Evolutionary conservation across 1,139 yeast genomes (phyloP).

Genomic region (Lizanozyma gosingica): DNA sequence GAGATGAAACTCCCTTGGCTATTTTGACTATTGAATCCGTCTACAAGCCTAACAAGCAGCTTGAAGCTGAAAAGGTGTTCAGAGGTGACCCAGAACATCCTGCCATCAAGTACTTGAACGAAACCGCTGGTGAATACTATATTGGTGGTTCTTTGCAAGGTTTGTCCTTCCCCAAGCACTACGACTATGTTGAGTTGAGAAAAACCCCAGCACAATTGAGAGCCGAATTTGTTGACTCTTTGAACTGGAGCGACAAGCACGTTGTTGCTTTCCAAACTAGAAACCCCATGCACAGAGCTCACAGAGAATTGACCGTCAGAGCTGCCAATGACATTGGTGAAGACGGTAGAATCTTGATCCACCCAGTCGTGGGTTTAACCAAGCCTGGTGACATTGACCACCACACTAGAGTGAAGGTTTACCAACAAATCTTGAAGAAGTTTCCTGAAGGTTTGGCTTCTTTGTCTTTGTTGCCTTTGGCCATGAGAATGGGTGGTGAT

Average conservation of each 20-base stretch:
- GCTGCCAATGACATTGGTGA: slow-evolving; percentile 60
- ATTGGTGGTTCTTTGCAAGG: slow-evolving; percentile 88
- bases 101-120: slow-evolving; percentile 66
- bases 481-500: slow-evolving; percentile 99
- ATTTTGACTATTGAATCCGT: slow-evolving; percentile 72
- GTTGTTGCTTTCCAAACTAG: slow-evolving; percentile 97
- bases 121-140: slow-evolving; percentile 74
- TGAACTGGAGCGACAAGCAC: slow-evolving; percentile 66
- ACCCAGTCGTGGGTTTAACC: slow-evolving; percentile 95
- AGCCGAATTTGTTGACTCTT: slow-evolving; percentile 57
- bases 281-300: slow-evolving; percentile 98
- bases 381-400: slow-evolving; percentile 98
- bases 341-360: slow-evolving; percentile 64
- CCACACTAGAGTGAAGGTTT: slow-evolving; percentile 93
- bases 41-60: slow-evolving; percentile 69
- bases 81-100: slow-evolving; percentile 98
- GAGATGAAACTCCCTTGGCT: slow-evolving; percentile 77
- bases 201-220: slow-evolving; percentile 89
- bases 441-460: slow-evolving; percentile 93
- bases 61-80: slow-evolving; percentile 79
- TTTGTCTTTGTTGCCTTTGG: slow-evolving; percentile 80
- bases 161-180: slow-evolving; percentile 75
- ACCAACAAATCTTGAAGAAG: slow-evolving; percentile 83
- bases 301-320: slow-evolving; percentile 89
- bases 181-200: slow-evolving; percentile 81